Conservation (phyloP, 371 early-diverging fungal genomes). For the Mucor racemosus region DNA sequence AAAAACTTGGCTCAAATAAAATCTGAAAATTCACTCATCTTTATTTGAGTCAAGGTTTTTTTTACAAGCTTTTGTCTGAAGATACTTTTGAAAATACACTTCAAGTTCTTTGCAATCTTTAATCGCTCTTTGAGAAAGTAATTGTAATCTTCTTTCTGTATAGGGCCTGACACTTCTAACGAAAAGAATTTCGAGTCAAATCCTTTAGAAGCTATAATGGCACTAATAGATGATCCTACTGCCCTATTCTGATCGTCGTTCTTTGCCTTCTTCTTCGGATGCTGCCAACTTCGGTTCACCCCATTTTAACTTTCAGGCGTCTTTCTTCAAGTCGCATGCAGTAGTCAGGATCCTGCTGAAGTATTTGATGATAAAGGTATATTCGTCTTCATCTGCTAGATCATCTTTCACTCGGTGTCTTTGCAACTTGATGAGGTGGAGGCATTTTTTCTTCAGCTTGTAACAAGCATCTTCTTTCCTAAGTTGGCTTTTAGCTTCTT, state of each 20-base stretch:
- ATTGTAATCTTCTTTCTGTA: not conserved
- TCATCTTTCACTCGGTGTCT: slow-evolving; percentile 1
- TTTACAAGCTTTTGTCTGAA: too few relatives aligned
- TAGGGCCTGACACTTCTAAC: not conserved
- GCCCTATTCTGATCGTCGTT: slow-evolving; percentile 14
- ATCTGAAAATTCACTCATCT: too few relatives aligned
- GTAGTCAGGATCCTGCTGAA: slow-evolving; percentile 4
- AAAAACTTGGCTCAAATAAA: too few relatives aligned
- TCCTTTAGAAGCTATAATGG: slow-evolving; percentile 11
- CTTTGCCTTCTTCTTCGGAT: too few relatives aligned
- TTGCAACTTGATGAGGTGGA: not conserved
- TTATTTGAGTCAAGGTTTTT: too few relatives aligned
- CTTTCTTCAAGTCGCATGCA: too few relatives aligned
- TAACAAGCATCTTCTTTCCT: not conserved
- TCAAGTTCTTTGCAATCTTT: not conserved
- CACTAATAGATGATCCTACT: slow-evolving; percentile 9
- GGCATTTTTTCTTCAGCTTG: not conserved
- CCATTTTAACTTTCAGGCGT: slow-evolving; percentile 7
- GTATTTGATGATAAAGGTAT: slow-evolving; percentile 11
- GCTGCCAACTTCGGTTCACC: slow-evolving; percentile 6
- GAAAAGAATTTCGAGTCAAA: not conserved
- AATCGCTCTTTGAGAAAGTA: not conserved
- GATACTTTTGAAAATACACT: too few relatives aligned
- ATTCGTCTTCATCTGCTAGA: slow-evolving; percentile 5
- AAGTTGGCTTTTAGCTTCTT: slow-evolving; percentile 6